phyloP scores from a whole-genome alignment of 129 eudicot species.

The Tagetes patula region DNA sequence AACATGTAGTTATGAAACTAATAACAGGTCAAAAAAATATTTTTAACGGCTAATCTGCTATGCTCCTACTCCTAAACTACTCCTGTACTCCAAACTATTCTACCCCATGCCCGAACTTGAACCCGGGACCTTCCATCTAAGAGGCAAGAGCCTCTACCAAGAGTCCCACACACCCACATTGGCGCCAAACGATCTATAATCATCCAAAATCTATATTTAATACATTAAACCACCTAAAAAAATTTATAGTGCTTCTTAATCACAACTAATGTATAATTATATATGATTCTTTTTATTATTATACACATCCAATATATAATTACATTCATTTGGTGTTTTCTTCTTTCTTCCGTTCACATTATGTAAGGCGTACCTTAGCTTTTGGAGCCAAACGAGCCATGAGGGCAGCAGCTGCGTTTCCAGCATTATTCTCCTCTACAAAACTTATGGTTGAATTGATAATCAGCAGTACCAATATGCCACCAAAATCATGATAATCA shows the following conservation, averaged over 20 bases:
- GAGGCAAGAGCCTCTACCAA: no score
- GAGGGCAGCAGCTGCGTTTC: constrained; percentile 61
- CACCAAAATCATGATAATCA: constrained; percentile 48
- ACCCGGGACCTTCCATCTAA: no score
- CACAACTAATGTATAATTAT: neutral
- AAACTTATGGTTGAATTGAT: constrained; percentile 58
- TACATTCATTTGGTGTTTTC: constrained; percentile 1
- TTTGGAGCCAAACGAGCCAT: constrained; percentile 63
- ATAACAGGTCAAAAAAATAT: neutral
- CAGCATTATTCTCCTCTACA: constrained; percentile 57
- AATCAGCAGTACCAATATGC: constrained; percentile 43
- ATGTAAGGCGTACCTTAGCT: constrained; percentile 40
- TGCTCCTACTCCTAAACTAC: no score
- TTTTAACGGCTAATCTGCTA: no score
- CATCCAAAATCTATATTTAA: neutral
- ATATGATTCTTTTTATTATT: neutral
- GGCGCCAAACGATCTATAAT: neutral
- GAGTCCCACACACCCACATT: no score
- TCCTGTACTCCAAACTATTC: no score
- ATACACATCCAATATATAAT: constrained; percentile 9
- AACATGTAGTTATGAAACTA: neutral
- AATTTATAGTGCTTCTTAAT: neutral
- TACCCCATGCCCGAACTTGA: no score
- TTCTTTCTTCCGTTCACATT: neutral
- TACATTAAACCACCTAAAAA: neutral